Base-by-base conservation (phyloP, 2,329 filamentous ascomycete species). In the Byssothecium circinans region DNA sequence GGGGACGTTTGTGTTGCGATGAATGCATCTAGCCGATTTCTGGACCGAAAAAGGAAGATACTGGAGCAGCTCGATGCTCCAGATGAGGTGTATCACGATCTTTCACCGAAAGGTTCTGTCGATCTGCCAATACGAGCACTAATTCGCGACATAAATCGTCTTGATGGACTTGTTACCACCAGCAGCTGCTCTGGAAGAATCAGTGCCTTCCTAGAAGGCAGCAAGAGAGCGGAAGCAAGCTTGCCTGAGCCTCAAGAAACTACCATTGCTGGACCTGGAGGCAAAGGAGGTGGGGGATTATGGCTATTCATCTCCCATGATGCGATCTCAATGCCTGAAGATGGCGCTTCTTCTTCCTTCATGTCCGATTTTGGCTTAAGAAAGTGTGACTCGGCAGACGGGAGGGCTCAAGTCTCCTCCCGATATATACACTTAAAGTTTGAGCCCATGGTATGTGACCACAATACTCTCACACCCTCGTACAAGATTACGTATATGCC, bases 261-360 rank as follows among this genome's bases (percentile, higher is more conserved):
- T 38, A 62, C 71, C 45, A 74, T 72, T 52, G 85, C 85, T 8
- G 83, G 84, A 3, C 80, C 86, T 1, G 90, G 91, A 0, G 91
- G 91, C 1, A 96, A 96, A 69, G 91, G 91, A 8, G 88, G 85
- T 7, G 90, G 63, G 45, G 63, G 91, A 8, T 78, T 78, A 46
- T 97, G 92, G 91, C 72, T 96, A 22, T 96, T 86, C 72, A 88
- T 96, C 43, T 91, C 89, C 43, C 92, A 97, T 73, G 85, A 89
- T 57, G 83, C 88, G 1, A 73, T 92, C 29, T 56, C 67, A 29
- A 33, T 67, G 37, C 35, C 58, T 10, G 38, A 56, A 19, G 41
- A 38, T 35, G 32, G 40, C 7, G 41, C 39, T 40, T 25, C 46
- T 7, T 46, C 46, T 25, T 40, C 56, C 20, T 60, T 65, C 22